Percentiles rank a stretch among this genome's conserved stretches.
Conservation (phyloP, 2,329 filamentous ascomycete genomes). For the Alternaria tenuissima region DNA sequence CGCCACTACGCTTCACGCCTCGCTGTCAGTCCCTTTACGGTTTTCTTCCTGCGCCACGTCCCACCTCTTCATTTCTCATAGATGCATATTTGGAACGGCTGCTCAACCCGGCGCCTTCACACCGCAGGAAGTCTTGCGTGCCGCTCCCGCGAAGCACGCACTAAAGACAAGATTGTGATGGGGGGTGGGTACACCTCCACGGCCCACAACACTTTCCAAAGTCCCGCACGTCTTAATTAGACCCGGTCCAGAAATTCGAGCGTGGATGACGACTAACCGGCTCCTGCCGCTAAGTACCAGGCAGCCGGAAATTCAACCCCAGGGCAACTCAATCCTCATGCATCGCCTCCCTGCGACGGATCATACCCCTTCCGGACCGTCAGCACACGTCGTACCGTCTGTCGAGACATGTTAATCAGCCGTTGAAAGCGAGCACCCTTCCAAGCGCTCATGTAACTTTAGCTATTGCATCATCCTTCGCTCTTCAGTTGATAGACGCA, state of each 20-base stretch:
- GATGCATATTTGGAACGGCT: background rate
- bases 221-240: background rate
- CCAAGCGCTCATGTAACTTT: background rate
- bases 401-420: background rate
- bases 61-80: background rate
- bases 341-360: conserved; percentile 6
- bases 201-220: background rate
- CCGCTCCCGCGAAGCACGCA: background rate
- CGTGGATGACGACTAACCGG: conserved; percentile 18
- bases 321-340: conserved; percentile 2
- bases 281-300: conserved; percentile 28
- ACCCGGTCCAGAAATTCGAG: background rate
- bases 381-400: conserved; percentile 13
- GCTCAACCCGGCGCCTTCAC: background rate
- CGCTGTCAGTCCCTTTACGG: background rate
- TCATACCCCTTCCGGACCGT: conserved; percentile 3
- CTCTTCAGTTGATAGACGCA: background rate
- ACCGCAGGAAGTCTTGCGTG: background rate
- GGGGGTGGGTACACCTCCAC: background rate
- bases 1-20: background rate
- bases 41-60: background rate
- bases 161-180: background rate
- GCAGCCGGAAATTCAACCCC: conserved; percentile 8
- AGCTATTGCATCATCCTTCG: background rate
- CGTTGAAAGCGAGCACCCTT: conserved; percentile 1